These are phyloP conservation scores for Phlyctochytrium arcticum DNA, from an alignment of 192 early-diverging fungal genomes.

Conservation along the genomic window DNA sequence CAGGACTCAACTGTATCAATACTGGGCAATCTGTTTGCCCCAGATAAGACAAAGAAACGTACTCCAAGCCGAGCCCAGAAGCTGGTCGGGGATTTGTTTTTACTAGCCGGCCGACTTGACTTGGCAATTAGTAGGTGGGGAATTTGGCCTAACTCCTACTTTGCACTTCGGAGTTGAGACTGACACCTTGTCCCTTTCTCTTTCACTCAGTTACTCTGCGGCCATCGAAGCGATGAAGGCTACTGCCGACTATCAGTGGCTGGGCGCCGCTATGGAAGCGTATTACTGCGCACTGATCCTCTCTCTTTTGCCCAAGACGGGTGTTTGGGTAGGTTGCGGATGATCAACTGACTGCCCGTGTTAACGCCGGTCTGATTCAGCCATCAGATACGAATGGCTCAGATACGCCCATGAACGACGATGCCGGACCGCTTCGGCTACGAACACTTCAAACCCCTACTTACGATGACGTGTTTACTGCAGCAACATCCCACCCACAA, in stretches of 20 bases:
- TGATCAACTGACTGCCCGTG: too few relatives aligned
- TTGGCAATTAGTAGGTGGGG: conserved; percentile 60
- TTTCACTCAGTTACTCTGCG: conserved; percentile 46
- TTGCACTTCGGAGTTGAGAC: not conserved
- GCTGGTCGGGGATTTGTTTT: conserved; percentile 67
- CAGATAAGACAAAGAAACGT: conserved; percentile 52
- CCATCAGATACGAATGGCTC: not conserved
- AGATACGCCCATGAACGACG: not conserved
- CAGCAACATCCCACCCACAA: conserved; percentile 2
- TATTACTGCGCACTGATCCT: conserved; percentile 60
- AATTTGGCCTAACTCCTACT: not conserved
- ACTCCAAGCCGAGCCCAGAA: conserved; percentile 71
- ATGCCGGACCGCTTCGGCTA: not conserved
- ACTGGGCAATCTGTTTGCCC: conserved; percentile 24
- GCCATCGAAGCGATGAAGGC: conserved; percentile 66
- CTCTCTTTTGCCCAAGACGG: conserved; percentile 54
- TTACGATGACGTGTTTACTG: conserved; percentile 1
- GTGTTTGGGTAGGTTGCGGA: conserved; percentile 49
- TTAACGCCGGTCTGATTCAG: not conserved
- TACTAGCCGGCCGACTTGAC: conserved; percentile 68
- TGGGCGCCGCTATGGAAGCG: conserved; percentile 68
- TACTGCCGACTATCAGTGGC: conserved; percentile 71
- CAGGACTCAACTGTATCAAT: conserved; percentile 24
- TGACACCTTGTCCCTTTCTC: not conserved
- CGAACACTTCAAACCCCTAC: not conserved